phyloP scores from a whole-genome alignment of 139 green algal genomes.

The Trebouxia sp. region DNA sequence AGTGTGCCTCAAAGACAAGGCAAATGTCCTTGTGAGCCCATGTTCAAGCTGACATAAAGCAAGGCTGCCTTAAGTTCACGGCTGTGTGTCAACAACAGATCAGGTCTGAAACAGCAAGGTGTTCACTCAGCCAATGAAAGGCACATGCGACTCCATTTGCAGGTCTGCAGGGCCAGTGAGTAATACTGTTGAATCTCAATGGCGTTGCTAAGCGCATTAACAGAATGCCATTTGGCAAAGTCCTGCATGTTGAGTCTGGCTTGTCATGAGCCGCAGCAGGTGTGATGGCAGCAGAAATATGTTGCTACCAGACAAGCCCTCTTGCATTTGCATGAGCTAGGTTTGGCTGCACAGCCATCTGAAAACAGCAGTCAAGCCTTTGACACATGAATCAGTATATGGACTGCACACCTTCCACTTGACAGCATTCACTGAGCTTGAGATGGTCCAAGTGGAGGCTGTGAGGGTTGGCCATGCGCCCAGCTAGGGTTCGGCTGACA shows the following conservation, averaged over 20 bases:
- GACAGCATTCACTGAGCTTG: conserved; percentile 34
- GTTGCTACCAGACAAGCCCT: background rate
- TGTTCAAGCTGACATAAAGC: background rate
- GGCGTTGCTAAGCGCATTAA: too few species aligned
- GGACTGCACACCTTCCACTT: conserved; percentile 19
- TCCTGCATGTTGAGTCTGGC: too few species aligned
- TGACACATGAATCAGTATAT: too few species aligned
- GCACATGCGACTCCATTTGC: too few species aligned
- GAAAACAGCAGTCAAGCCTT: background rate
- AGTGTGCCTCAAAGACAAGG: background rate
- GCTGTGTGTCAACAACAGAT: too few species aligned
- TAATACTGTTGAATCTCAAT: too few species aligned
- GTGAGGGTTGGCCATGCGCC: background rate
- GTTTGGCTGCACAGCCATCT: background rate
- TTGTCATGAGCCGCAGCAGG: too few species aligned
- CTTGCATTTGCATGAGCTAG: background rate
- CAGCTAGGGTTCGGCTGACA: background rate
- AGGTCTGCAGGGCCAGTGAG: too few species aligned
- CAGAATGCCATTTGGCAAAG: too few species aligned
- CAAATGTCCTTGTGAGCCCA: background rate
- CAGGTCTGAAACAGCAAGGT: too few species aligned
- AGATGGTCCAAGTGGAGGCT: conserved; percentile 30
- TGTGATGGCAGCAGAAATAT: background rate
- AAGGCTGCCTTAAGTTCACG: too few species aligned
- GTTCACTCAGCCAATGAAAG: too few species aligned